A percentile compares a stretch with the other conserved stretches of the same genome.
Conservation (phyloP, 192 early-diverging fungal genomes). For the Geranomyces variabilis region DNA sequence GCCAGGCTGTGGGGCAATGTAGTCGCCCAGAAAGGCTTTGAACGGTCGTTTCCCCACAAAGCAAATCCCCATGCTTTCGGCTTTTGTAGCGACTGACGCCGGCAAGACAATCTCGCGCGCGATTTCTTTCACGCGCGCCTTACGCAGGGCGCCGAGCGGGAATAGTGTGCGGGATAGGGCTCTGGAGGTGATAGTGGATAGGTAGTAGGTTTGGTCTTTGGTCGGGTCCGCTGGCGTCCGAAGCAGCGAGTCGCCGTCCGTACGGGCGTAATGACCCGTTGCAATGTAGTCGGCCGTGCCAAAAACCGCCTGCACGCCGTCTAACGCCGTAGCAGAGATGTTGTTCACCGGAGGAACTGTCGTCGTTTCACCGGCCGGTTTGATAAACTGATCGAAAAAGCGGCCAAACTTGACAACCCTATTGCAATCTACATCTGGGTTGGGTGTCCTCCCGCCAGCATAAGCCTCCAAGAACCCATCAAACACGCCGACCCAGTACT, state of each 20-base stretch:
- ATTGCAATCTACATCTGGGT: constrained; percentile 93
- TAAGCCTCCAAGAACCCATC: constrained; percentile 68
- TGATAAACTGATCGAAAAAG: constrained; percentile 62
- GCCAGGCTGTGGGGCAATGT: constrained; percentile 49
- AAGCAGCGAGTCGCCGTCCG: constrained; percentile 26
- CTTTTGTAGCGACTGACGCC: constrained; percentile 62
- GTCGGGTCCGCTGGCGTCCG: constrained; percentile 58
- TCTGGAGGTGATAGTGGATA: constrained; percentile 64
- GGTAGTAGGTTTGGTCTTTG: constrained; percentile 96
- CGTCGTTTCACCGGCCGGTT: not conserved
- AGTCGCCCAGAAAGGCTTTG: constrained; percentile 73
- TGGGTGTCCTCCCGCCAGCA: constrained; percentile 75
- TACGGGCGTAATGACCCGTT: constrained; percentile 69
- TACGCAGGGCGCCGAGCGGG: constrained; percentile 77
- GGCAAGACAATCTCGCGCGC: constrained; percentile 60
- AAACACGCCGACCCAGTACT: constrained; percentile 94
- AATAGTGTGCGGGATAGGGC: constrained; percentile 68
- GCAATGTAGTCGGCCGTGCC: constrained; percentile 55
- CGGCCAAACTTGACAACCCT: constrained; percentile 92
- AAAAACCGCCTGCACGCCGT: not conserved
- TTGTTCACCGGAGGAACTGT: not conserved
- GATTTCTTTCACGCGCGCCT: constrained; percentile 73
- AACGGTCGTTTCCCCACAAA: constrained; percentile 89
- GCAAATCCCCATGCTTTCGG: constrained; percentile 95
- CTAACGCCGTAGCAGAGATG: not conserved